These are phyloP conservation scores for Karstenula rhodostoma DNA, from an alignment of 2,329 filamentous ascomycete species.

Conservation along the genomic window DNA sequence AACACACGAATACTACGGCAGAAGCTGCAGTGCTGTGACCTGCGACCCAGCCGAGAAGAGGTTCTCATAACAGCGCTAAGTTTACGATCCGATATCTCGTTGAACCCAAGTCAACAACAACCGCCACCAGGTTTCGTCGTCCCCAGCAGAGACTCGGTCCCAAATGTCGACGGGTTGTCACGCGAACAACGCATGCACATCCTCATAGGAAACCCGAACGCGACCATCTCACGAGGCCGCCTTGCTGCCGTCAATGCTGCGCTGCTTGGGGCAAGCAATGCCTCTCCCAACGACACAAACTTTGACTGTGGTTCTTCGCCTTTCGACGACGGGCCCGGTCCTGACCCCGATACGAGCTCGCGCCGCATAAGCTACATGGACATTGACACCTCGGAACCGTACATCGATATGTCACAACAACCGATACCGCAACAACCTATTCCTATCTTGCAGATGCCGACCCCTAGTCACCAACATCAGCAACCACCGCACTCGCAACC, in stretches of 20 bases:
- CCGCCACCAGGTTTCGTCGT: slow-evolving; percentile 44
- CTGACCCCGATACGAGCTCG: slow-evolving; percentile 31
- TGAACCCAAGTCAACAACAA: slow-evolving; percentile 39
- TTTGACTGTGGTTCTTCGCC: slow-evolving; percentile 37
- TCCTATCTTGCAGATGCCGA: slow-evolving; percentile 33
- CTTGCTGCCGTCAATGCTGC: slow-evolving; percentile 44
- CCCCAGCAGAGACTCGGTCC: slow-evolving; percentile 46
- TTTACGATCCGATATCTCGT: slow-evolving; percentile 43
- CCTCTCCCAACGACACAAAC: slow-evolving; percentile 26
- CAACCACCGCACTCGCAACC: slow-evolving; percentile 31
- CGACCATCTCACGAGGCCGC: slow-evolving; percentile 34
- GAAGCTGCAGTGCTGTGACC: slow-evolving; percentile 49
- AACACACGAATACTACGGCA: slow-evolving; percentile 47
- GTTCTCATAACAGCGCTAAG: slow-evolving; percentile 47
- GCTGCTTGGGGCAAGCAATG: slow-evolving; percentile 35
- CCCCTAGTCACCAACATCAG: slow-evolving; percentile 24
- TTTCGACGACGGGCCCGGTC: slow-evolving; percentile 37
- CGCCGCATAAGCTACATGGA: slow-evolving; percentile 51
- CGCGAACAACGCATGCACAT: slow-evolving; percentile 48
- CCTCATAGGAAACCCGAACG: slow-evolving; percentile 43
- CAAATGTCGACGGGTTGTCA: slow-evolving; percentile 40
- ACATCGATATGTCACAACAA: slow-evolving; percentile 38
- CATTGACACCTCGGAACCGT: slow-evolving; percentile 41
- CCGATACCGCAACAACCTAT: slow-evolving; percentile 41
- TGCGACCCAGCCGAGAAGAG: slow-evolving; percentile 47